These are phyloP conservation scores for Peziza echinospora DNA, from an alignment of 495 filamentous ascomycete species.

Conservation along the genomic window DNA sequence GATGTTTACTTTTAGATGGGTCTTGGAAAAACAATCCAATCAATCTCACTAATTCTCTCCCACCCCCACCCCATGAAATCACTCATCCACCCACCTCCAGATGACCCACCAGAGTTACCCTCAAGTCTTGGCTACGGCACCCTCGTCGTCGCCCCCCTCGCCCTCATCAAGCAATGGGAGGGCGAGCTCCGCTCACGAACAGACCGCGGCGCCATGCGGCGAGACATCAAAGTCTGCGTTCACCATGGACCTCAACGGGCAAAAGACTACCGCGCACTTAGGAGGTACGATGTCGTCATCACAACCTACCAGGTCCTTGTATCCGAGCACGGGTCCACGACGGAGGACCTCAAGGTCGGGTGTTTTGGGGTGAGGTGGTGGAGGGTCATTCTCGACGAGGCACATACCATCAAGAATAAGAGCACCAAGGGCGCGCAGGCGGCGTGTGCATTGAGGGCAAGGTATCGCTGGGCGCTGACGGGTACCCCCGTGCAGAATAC, in stretches of 20 bases:
- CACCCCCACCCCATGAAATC: constrained; percentile 47
- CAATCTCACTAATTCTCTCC: constrained; percentile 57
- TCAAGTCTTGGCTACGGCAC: constrained; percentile 51
- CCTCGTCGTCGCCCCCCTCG: constrained; percentile 81
- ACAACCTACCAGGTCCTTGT: constrained; percentile 90
- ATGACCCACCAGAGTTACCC: constrained; percentile 36
- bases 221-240: constrained; percentile 37
- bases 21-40: constrained; percentile 66
- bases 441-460: constrained; percentile 52
- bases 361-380: constrained; percentile 90
- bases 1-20: constrained; percentile 33
- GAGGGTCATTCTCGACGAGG: constrained; percentile 85
- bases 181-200: constrained; percentile 69
- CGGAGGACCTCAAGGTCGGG: constrained; percentile 40
- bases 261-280: constrained; percentile 50
- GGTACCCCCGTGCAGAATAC: constrained; percentile 97
- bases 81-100: constrained; percentile 22
- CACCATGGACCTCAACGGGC: constrained; percentile 77
- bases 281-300: constrained; percentile 83
- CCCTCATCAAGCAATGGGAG: constrained; percentile 96
- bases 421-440: constrained; percentile 88
- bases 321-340: constrained; percentile 26
- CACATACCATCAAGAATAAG: constrained; percentile 93
- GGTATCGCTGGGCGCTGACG: constrained; percentile 87
- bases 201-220: constrained; percentile 38